Evolutionary conservation across 2,329 filamentous ascomycete species (phyloP), one percentile per base, ranked within the genome.

Genomic region (Penicillium palitans): DNA sequence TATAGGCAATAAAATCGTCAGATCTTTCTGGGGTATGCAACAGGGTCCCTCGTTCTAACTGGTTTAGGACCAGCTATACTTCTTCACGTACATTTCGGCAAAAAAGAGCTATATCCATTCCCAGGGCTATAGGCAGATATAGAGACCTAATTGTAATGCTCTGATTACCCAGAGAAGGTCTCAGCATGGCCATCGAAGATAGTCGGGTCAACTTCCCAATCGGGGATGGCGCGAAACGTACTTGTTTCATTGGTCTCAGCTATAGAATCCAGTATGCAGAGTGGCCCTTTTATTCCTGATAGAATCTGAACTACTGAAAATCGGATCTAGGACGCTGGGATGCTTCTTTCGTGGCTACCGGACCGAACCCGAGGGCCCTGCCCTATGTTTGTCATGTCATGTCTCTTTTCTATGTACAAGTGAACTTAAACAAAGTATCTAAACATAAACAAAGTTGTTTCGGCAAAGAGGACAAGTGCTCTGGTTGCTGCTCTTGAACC

Each of bases 401-500:
- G 29, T 61, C 50, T 61, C 52, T 63, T 52, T 48, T 61, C 58
- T 65, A 68, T 62, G 17, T 54, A 61, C 50, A 44, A 46, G 13
- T 15, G 39, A 31, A 44, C 25, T 8, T 6, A 49, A 50, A 61
- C 37, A 44, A 41, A 35, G 19, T 40, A 21, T 15, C 41, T 59
- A 73, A 65, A 83, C 63, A 75, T 86, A 87, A 64, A 84, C 84
- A 73, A 97, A 97, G 24, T 90, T 88, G 73, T 96, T 96, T 68
- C 95, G 84, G 77, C 95, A 99, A 63, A 99, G 80, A 48, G 95
- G 95, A 76, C 95, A 99, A 49, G 89, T 93, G 69, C 90, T 95
- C 70, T 91, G 88, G 75, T 91, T 96, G 73, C 92, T 96, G 68
- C 84, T 93, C 81, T 91, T 90, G 81, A 99, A 98, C 95, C 95